Evolutionary conservation across 441 rosid genomes (phyloP).

Genomic region (Metrosideros polymorpha): DNA sequence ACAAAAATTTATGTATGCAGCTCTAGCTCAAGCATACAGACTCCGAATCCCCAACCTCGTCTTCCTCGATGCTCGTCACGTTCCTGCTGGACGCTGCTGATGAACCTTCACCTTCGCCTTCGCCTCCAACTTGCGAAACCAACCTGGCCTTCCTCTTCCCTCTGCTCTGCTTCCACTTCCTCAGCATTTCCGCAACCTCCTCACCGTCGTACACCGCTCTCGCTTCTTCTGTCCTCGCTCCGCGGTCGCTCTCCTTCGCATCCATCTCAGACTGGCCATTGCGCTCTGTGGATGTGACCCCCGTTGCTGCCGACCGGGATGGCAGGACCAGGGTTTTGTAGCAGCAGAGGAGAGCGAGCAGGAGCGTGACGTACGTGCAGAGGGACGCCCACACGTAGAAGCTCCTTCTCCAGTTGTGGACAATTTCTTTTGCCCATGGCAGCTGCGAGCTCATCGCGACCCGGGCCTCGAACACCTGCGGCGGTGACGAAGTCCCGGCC

Average conservation of each 20-base stretch:
- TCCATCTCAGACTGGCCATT: neutral
- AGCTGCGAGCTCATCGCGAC: slow-evolving; percentile 38
- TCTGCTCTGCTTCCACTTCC: slow-evolving; percentile 37
- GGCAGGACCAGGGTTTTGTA: slow-evolving; percentile 39
- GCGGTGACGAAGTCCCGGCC: slow-evolving; percentile 38
- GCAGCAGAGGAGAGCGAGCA: slow-evolving; percentile 27
- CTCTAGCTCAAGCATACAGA: neutral
- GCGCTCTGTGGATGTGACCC: neutral
- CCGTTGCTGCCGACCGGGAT: neutral
- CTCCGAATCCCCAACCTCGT: neutral
- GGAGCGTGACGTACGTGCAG: slow-evolving; percentile 24
- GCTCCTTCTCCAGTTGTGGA: slow-evolving; percentile 78
- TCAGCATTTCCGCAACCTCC: slow-evolving; percentile 21
- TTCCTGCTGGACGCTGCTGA: slow-evolving; percentile 23
- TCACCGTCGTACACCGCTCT: slow-evolving; percentile 2
- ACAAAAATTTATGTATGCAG: neutral
- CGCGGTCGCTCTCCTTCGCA: neutral
- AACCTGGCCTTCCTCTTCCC: slow-evolving; percentile 30
- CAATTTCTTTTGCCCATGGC: slow-evolving; percentile 53
- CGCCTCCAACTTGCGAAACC: neutral
- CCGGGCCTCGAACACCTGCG: slow-evolving; percentile 63
- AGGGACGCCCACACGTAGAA: slow-evolving; percentile 54
- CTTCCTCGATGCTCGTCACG: neutral
- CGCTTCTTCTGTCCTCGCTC: slow-evolving; percentile 5
- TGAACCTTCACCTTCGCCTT: slow-evolving; percentile 4